Conservation (phyloP, 1,284 basidiomycete genomes). For the Tilletia indica region DNA sequence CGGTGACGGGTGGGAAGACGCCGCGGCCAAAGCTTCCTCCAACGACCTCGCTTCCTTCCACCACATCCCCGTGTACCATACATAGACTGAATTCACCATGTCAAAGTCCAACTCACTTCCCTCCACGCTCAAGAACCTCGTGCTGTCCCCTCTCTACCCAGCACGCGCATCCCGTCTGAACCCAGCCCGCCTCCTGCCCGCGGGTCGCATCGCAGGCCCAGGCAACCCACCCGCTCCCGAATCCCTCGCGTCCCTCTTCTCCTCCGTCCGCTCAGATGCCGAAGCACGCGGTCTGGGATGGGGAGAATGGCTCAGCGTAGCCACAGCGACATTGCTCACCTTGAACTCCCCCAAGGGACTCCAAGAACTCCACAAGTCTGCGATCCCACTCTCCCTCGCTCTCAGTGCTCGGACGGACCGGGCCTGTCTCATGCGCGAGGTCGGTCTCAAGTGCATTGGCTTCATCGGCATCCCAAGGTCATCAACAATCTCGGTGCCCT, state of each 20-base stretch:
- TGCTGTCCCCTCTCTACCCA: slow-evolving; percentile 69
- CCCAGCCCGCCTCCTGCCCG: slow-evolving; percentile 28
- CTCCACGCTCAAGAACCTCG: slow-evolving; percentile 67
- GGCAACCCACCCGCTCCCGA: slow-evolving; percentile 65
- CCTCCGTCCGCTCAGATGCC: slow-evolving; percentile 67
- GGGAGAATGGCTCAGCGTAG: slow-evolving; percentile 78
- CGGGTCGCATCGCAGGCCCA: slow-evolving; percentile 62
- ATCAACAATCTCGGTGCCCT: slow-evolving; percentile 56
- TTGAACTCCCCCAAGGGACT: slow-evolving; percentile 77
- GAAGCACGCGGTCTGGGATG: slow-evolving; percentile 65
- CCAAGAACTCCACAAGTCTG: slow-evolving; percentile 74
- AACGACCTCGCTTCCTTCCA: no score
- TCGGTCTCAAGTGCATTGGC: slow-evolving; percentile 86
- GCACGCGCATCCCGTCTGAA: slow-evolving; percentile 62
- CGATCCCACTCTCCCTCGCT: slow-evolving; percentile 62
- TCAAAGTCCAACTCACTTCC: slow-evolving; percentile 42
- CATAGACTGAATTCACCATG: background rate
- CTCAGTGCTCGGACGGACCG: slow-evolving; percentile 64
- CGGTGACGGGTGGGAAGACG: no score
- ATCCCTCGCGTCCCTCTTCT: slow-evolving; percentile 65
- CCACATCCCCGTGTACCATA: no score
- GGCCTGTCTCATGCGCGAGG: slow-evolving; percentile 84
- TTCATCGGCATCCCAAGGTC: slow-evolving; percentile 79
- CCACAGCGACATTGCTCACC: slow-evolving; percentile 80
- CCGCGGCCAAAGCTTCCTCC: no score